Base-by-base conservation (phyloP, 208 protist species). In the Leishmania gerbilli region DNA sequence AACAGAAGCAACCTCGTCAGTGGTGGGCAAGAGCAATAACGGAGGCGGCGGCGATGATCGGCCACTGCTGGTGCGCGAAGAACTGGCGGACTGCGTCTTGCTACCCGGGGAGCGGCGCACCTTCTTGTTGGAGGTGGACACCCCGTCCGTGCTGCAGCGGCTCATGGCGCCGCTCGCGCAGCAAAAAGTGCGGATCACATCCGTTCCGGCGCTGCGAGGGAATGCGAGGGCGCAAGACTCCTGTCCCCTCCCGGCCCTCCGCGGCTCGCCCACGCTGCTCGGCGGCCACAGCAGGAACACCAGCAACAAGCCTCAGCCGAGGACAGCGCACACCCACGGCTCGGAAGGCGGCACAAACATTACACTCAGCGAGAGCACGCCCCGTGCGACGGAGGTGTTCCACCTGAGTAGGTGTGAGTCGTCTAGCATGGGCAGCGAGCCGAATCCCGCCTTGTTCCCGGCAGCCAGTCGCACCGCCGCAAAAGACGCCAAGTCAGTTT, bases 61-160 rank as follows among this genome's bases (percentile, higher is more conserved):
- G 13, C 85, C 83, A 51, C 42, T 86, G 42, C 55, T 88, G 13
- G 68, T 88, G 65, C 77, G 71, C 2, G 83, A 89, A 31, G 84
- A 84, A 37, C 53, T 95, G 47, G 83, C 86, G 2, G 89, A 95
- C 77, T 82, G 85, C 72, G 77, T 92, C 34, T 79, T 92, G 37
- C 81, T 89, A 13, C 91, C 91, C 24, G 89, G 89, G n/a, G 86
- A 92, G 64, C 74, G 79, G 21, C 68, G 77, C 1, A 76, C 62
- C 60, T 77, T 92, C 27, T 34, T 87, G 55, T 65, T 92, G 3
- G 84, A 89, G 62, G 74, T 86, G 47, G 65, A 79, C 49, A 76
- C 81, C 62, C 86, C 82, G 19, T 67, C 60, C 34, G 79, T 85
- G 37, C 75, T 82, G 55, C 24, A 71, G 34, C 65, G 74, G n/a